Evolutionary conservation across 371 early-diverging fungal species (phyloP), one percentile per base, ranked within the genome.

Genomic region (Apophysomyces sp.): DNA sequence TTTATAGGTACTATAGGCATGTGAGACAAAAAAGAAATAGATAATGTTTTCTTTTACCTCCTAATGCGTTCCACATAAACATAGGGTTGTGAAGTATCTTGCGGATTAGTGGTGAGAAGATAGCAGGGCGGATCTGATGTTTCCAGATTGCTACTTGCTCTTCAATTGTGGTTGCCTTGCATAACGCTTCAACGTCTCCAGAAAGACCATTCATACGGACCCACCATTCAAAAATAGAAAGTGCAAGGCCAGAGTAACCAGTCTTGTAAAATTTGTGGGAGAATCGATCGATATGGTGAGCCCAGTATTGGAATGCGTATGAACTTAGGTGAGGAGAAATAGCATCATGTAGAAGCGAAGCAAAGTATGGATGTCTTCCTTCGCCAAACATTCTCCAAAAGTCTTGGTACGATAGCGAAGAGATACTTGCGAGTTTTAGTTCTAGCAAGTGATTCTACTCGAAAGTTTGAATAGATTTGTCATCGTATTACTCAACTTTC

Each of bases 41-140:
- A 56, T 2, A 12, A 36, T 21, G 16, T 31, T 36, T 16, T 15
- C 40, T 12, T 57, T 71, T 72, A 80, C 81, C 81, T 30, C 94
- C 94, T 21, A 94, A 78, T 2, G 93, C 91, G 41, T 88, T 89
- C 94, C 94, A 94, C 80, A 92, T 83, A 73, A 91, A 91, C 63
- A 89, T 82, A 2, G 91, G 90, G 56, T 92, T 93, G 62, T 90
- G 85, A 31, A 93, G 66, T 9, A 92, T 66, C 61, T 74, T 73
- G 55, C 84, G 74, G 44, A 89, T 83, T 53, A 92, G 67, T 63
- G 83, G 85, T 2, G 83, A 83, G 36, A 90, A 85, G 52, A 92
- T 74, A 26, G 76, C 70, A 36, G 87, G 86, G 39, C 90, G 84
- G 34, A 94, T 73, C 41, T 82, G 83, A 29, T 76, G 71, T 18